phyloP scores from a whole-genome alignment of 306 rosid genomes.

The Cotoneaster glaucophyllus region DNA sequence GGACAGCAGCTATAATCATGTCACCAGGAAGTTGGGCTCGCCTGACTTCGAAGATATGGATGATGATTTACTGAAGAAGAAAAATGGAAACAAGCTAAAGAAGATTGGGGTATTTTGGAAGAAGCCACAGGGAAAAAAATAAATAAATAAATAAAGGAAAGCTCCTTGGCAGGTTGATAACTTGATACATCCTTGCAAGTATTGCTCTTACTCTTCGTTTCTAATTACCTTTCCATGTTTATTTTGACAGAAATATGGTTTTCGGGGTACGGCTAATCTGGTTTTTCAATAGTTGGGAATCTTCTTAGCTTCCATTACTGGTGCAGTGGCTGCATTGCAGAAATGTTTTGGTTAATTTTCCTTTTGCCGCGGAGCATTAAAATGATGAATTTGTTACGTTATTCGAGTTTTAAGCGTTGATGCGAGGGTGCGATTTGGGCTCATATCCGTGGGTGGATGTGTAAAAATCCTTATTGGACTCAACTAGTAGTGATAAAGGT shows the following conservation, averaged over 20 bases:
- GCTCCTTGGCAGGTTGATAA: background rate
- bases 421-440: background rate
- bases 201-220: background rate
- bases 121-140: conserved; percentile 73
- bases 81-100: conserved; percentile 89
- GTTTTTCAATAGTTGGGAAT: background rate
- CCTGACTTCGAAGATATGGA: conserved; percentile 57
- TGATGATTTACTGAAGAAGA: conserved; percentile 79
- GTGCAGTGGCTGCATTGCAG: background rate
- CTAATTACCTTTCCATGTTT: background rate
- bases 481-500: too few relatives aligned
- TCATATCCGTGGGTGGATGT: too few relatives aligned
- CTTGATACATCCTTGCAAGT: background rate
- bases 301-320: background rate
- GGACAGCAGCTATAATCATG: conserved; percentile 52
- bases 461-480: too few relatives aligned
- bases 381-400: conserved; percentile 3
- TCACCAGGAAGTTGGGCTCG: conserved; percentile 40
- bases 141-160: too few relatives aligned
- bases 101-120: conserved; percentile 96
- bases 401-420: background rate
- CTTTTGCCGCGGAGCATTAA: background rate
- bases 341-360: background rate
- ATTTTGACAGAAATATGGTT: conserved; percentile 1
- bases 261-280: background rate